phyloP scores from a whole-genome alignment of 2,329 filamentous ascomycete species.

The Nothophaeocryptopus gaeumannii region DNA sequence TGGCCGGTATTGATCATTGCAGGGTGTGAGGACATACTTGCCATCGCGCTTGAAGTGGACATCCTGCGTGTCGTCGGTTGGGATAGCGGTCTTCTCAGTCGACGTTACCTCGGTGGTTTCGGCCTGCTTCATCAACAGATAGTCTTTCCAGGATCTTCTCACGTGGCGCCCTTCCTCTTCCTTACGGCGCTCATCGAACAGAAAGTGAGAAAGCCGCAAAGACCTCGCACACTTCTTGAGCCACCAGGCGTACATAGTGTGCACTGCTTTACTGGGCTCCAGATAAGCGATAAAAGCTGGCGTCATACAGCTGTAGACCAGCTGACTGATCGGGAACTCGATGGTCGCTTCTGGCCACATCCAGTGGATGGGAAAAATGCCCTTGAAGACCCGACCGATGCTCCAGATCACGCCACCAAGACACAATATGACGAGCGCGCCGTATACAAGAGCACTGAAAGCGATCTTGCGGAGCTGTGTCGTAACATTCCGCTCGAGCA shows the following conservation, averaged over 20 bases:
- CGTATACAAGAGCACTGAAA: conserved; percentile 94
- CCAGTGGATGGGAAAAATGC: conserved; percentile 87
- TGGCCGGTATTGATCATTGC: conserved; percentile 91
- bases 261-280: conserved; percentile 78
- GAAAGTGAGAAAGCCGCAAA: conserved; percentile 82
- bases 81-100: not conserved
- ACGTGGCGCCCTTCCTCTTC: conserved; percentile 72
- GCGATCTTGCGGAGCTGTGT: conserved; percentile 94
- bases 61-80: not conserved
- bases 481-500: conserved; percentile 85
- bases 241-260: conserved; percentile 92
- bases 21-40: conserved; percentile 84
- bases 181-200: conserved; percentile 77
- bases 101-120: not conserved
- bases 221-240: conserved; percentile 79
- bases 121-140: conserved; percentile 20
- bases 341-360: conserved; percentile 87
- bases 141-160: conserved; percentile 30
- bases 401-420: conserved; percentile 95
- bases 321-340: conserved; percentile 88
- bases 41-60: conserved; percentile 66
- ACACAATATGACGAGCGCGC: conserved; percentile 85
- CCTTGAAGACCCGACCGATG: conserved; percentile 64
- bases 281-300: conserved; percentile 80
- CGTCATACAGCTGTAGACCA: conserved; percentile 97